Percentiles rank a stretch among this genome's conserved stretches.
Evolutionary conservation across 805 yeast genomes (phyloP).

Genomic region (Yarrowia porcina): DNA sequence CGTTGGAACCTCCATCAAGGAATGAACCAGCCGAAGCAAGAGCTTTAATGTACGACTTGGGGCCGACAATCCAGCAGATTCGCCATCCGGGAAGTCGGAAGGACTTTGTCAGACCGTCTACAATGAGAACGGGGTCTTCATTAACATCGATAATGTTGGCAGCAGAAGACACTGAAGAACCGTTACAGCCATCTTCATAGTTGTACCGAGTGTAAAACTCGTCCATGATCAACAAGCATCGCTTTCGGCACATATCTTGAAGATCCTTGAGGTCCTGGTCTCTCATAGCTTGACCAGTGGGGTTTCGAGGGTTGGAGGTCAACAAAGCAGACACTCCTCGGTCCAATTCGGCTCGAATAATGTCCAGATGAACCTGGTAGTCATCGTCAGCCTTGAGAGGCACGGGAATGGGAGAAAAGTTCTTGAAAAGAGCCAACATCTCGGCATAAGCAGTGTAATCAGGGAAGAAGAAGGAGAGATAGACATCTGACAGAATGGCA

Average conservation of each 20-base stretch:
- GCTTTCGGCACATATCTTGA: conserved; percentile 51
- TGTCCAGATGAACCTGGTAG: conserved; percentile 53
- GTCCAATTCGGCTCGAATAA: conserved; percentile 49
- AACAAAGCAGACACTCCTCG: conserved; percentile 54
- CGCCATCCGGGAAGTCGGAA: conserved; percentile 65
- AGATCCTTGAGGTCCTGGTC: conserved; percentile 47
- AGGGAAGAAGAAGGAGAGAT: conserved; percentile 57
- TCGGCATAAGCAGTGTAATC: conserved; percentile 66
- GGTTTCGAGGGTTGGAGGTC: conserved; percentile 62
- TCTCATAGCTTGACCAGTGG: conserved; percentile 55
- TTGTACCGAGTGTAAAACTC: conserved; percentile 60
- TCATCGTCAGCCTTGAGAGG: conserved; percentile 56
- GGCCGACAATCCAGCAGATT: conserved; percentile 61
- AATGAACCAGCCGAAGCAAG: conserved; percentile 58
- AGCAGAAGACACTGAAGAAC: conserved; percentile 53
- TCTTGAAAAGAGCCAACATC: conserved; percentile 59
- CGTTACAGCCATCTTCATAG: conserved; percentile 51
- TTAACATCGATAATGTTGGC: conserved; percentile 53
- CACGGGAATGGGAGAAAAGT: conserved; percentile 54
- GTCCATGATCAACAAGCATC: conserved; percentile 59
- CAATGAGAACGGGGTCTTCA: conserved; percentile 55
- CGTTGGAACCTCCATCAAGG: conserved; percentile 59
- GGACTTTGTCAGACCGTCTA: conserved; percentile 59
- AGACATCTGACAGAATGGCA: conserved; percentile 56
- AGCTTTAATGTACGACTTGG: conserved; percentile 55